Conservation (phyloP, 495 filamentous ascomycete genomes). For the Baudoinia panamericana region DNA sequence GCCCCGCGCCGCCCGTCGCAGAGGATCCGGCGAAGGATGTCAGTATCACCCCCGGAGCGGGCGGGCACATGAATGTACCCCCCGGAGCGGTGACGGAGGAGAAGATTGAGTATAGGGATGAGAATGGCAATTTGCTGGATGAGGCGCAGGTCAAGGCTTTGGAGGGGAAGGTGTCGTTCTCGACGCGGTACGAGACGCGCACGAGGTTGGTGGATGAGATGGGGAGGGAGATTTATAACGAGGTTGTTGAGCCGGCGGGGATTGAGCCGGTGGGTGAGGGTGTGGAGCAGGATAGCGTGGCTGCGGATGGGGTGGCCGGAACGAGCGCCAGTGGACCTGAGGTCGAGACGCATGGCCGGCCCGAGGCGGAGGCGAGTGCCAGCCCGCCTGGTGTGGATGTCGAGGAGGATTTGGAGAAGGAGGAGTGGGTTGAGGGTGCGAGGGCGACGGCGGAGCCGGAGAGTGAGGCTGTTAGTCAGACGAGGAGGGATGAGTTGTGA, state of each 20-base stretch:
- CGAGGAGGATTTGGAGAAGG: conserved; percentile 45
- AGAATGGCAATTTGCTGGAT: conserved; percentile 78
- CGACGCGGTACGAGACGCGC: conserved; percentile 84
- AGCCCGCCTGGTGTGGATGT: conserved; percentile 31
- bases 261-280: conserved; percentile 16
- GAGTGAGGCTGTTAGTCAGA: conserved; percentile 63
- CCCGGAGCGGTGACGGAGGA: conserved; percentile 43
- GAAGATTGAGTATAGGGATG: conserved; percentile 86
- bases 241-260: conserved; percentile 21
- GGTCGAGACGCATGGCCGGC: conserved; percentile 9
- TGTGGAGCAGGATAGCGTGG: conserved; percentile 2
- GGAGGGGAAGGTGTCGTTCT: conserved; percentile 82
- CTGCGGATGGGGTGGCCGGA: conserved; percentile 7
- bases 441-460: conserved; percentile 54
- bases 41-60: conserved; percentile 19
- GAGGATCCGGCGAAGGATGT: conserved; percentile 23
- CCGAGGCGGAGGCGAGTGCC: conserved; percentile 19
- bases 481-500: conserved; percentile 21
- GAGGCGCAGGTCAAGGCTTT: conserved; percentile 72
- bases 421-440: conserved; percentile 41
- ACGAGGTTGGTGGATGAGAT: conserved; percentile 67
- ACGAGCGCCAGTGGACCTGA: conserved; percentile 14
- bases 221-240: conserved; percentile 52
- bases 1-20: conserved; percentile 18
- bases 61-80: neutral